Base-by-base conservation (phyloP, 495 filamentous ascomycete species). In the Sphaerosporella brunnea region DNA sequence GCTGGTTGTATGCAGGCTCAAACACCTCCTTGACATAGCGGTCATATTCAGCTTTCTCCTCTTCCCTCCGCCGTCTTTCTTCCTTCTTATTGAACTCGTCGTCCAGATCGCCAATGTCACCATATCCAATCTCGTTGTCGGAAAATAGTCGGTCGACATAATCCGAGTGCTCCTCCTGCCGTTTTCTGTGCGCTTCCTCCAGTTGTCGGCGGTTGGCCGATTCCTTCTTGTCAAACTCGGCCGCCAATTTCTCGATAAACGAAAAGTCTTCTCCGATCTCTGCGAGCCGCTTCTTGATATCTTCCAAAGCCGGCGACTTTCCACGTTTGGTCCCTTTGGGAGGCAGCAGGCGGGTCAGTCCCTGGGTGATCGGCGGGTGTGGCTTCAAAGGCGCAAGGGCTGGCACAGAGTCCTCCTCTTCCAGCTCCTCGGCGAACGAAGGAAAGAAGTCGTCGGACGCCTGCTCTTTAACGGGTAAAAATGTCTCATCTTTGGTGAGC, bases 71-170 rank as follows among this genome's bases (percentile, higher is more conserved):
- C 11, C 35, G 48, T 9, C 46, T 35, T n/a, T 46, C 48, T 39
- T 61, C 58, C 39, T 52, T 45, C 4, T 45, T 44, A 9, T 53
- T 45, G 18, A 61, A 61, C 23, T 53, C 53, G 9, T 41, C 42
- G 30, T 61, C 58, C 58, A 60, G 48, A 8, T 50, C 57, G 9
- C 40, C 47, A 23, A 61, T 50, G 23, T 61, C 58, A 9, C 57
- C 58, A 36, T 60, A 61, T 1, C 53, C 53, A 35, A 61, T 60
- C 41, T 60, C 36, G 2, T 54, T 23, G 13, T 53, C 57, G 2
- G 58, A 24, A n/a, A 54, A 60, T 7, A 60, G 43, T 1, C 41
- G 39, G 26, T 60, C 47, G 2, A 47, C 47, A 36, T 47, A 46
- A 15, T 53, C 47, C 16, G 51, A 38, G 8, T 61, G 58, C 23